phyloP scores from a whole-genome alignment of 1,284 basidiomycete species.

The Moniliophthora roreri region DNA sequence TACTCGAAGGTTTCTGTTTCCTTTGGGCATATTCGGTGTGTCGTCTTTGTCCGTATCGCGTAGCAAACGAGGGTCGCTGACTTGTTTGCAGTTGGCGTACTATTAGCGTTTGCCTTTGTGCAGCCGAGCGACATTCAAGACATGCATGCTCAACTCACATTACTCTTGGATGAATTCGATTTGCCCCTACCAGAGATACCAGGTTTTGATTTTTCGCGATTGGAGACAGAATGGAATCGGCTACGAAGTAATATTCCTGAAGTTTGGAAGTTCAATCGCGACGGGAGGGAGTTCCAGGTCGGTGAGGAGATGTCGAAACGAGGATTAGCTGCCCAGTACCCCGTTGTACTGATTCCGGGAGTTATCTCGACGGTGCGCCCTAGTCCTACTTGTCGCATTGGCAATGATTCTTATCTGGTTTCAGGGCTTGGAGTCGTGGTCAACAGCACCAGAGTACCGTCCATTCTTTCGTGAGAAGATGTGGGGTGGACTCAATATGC shows the following conservation, averaged over 20 bases:
- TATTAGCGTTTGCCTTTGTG: slow-evolving; percentile 60
- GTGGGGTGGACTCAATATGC: slow-evolving; percentile 88
- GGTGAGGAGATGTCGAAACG: slow-evolving; percentile 71
- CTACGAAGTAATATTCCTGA: slow-evolving; percentile 69
- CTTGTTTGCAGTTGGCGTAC: slow-evolving; percentile 54
- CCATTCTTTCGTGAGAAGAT: slow-evolving; percentile 82
- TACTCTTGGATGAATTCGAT: slow-evolving; percentile 60
- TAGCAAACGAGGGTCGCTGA: slow-evolving; percentile 5
- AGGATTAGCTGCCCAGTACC: slow-evolving; percentile 72
- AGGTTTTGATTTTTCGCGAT: slow-evolving; percentile 60
- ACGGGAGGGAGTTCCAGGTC: slow-evolving; percentile 82
- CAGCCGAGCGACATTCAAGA: slow-evolving; percentile 61
- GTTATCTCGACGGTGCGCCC: slow-evolving; percentile 69
- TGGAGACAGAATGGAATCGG: slow-evolving; percentile 69
- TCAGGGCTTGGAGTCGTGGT: slow-evolving; percentile 84
- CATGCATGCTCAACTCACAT: slow-evolving; percentile 48
- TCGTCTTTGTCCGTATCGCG: slow-evolving; percentile 16
- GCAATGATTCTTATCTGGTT: not conserved
- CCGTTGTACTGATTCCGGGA: slow-evolving; percentile 81
- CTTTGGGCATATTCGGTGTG: slow-evolving; percentile 33
- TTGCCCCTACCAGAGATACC: slow-evolving; percentile 56
- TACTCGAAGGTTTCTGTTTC: slow-evolving; percentile 36
- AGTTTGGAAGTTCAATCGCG: slow-evolving; percentile 78
- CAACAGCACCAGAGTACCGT: slow-evolving; percentile 75
- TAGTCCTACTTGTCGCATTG: not conserved